Percentiles rank a stretch among this genome's conserved stretches.
phyloP scores from a whole-genome alignment of 495 filamentous ascomycete genomes.

The Penicillium malachiteum region DNA sequence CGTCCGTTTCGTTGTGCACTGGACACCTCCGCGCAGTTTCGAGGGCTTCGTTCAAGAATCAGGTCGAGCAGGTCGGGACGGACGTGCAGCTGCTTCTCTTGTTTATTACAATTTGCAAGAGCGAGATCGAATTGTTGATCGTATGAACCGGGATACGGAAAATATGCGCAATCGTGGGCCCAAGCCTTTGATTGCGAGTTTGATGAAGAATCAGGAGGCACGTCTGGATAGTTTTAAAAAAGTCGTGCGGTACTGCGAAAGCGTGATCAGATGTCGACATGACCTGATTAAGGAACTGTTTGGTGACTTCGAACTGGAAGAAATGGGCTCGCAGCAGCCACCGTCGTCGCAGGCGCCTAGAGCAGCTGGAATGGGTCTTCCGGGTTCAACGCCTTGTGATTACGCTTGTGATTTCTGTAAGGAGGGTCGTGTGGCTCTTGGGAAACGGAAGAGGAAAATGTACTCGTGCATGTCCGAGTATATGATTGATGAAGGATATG shows the following conservation, averaged over 20 bases:
- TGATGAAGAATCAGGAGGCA: constrained; percentile 38
- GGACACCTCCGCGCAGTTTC: constrained; percentile 87
- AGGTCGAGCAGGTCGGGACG: constrained; percentile 85
- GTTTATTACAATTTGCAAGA: constrained; percentile 88
- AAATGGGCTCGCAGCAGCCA: constrained; percentile 39
- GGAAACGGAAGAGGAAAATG: constrained; percentile 56
- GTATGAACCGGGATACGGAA: constrained; percentile 38
- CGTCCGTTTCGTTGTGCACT: constrained; percentile 91
- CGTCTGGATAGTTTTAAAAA: constrained; percentile 49
- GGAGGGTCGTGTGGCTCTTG: constrained; percentile 59
- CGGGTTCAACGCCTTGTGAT: constrained; percentile 57
- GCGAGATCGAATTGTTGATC: constrained; percentile 67
- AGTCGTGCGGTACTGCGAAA: constrained; percentile 80
- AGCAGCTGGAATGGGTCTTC: not conserved
- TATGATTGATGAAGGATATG: constrained; percentile 17
- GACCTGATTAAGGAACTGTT: constrained; percentile 77
- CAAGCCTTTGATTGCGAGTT: constrained; percentile 9
- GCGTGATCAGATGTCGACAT: constrained; percentile 70
- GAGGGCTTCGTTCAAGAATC: constrained; percentile 97
- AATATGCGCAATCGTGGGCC: constrained; percentile 36
- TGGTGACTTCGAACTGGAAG: constrained; percentile 57
- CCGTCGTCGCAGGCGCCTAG: constrained; percentile 13
- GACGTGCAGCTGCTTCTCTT: constrained; percentile 79
- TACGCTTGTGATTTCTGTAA: constrained; percentile 92
- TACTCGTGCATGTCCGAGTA: constrained; percentile 3